Percentiles rank a stretch among this genome's conserved stretches.
phyloP scores from a whole-genome alignment of 2,329 filamentous ascomycete species.

The Akanthomyces lecanii region DNA sequence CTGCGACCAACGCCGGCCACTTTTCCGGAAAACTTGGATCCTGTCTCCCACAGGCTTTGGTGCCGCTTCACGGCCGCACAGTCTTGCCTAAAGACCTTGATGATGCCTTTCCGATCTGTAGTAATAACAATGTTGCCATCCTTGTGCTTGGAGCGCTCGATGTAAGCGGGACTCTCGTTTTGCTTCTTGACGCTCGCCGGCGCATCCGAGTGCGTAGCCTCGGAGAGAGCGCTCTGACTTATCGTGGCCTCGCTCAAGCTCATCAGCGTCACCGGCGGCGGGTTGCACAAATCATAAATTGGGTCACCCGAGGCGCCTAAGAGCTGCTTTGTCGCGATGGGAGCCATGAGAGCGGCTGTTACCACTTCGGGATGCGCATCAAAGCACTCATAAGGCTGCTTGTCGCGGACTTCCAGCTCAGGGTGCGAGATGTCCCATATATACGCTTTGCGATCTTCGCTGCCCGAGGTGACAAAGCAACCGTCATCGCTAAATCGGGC shows the following conservation, averaged over 20 bases:
- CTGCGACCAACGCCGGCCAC: constrained; percentile 57
- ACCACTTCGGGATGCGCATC: constrained; percentile 87
- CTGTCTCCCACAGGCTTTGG: constrained; percentile 72
- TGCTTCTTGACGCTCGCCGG: constrained; percentile 39
- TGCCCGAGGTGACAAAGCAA: constrained; percentile 83
- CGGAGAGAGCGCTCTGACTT: constrained; percentile 39
- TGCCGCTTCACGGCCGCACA: constrained; percentile 78
- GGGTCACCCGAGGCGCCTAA: constrained; percentile 82
- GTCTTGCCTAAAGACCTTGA: constrained; percentile 95
- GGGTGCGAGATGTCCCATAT: constrained; percentile 64
- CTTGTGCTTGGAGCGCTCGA: constrained; percentile 69
- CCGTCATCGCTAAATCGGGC: constrained; percentile 86
- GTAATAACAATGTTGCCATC: constrained; percentile 90
- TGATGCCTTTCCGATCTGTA: constrained; percentile 78
- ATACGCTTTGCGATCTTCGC: constrained; percentile 84
- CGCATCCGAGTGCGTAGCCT: constrained; percentile 32
- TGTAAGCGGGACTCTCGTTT: constrained; percentile 71
- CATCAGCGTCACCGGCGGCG: constrained; percentile 78
- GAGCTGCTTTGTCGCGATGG: constrained; percentile 69
- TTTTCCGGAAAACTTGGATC: constrained; percentile 70
- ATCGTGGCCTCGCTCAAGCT: constrained; percentile 61
- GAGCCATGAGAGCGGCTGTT: constrained; percentile 83
- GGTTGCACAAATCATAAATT: constrained; percentile 95
- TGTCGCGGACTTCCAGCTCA: constrained; percentile 67
- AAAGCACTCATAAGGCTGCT: constrained; percentile 80